Evolutionary conservation across 768 basidiomycete genomes (phyloP).

Genomic region (Naematelia encephala): DNA sequence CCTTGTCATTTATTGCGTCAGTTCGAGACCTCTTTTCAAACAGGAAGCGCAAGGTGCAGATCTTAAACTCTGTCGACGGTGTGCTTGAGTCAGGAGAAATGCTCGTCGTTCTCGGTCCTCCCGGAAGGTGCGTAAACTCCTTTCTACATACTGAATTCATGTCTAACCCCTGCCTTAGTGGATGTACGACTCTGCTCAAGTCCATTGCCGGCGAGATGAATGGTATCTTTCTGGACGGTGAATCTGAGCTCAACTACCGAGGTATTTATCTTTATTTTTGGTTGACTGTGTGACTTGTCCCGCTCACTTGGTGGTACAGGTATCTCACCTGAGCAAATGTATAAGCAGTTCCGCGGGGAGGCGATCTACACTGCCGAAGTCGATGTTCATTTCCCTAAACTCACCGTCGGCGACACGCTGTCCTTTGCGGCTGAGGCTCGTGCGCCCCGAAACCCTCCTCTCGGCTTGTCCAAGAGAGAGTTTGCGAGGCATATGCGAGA

Average conservation of each 20-base stretch:
- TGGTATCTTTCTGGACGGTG: constrained; percentile 43
- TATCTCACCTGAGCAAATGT: constrained; percentile 55
- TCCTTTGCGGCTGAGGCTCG: constrained; percentile 40
- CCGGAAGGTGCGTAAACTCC: constrained; percentile 47
- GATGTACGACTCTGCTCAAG: constrained; percentile 57
- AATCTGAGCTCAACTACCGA: constrained; percentile 45
- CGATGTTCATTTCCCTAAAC: constrained; percentile 52
- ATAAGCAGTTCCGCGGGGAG: constrained; percentile 54
- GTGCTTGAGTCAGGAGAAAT: constrained; percentile 69
- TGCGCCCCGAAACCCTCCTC: constrained; percentile 50
- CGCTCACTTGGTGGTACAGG: constrained; percentile 25
- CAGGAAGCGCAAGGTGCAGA: constrained; percentile 51
- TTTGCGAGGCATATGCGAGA: constrained; percentile 55
- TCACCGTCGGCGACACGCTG: constrained; percentile 48
- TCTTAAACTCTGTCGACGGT: constrained; percentile 65
- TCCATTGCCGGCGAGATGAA: constrained; percentile 54
- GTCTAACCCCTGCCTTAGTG: constrained; percentile 30
- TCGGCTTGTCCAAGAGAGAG: constrained; percentile 48
- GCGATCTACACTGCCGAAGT: constrained; percentile 52
- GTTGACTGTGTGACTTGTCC: neutral
- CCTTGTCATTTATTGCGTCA: constrained; percentile 24
- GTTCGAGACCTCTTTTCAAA: constrained; percentile 29
- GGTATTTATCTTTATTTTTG: constrained; percentile 15
- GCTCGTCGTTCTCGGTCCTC: constrained; percentile 59
- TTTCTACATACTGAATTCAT: no score